Evolutionary conservation across 1,284 basidiomycete genomes (phyloP).

Genomic region (Ganoderma resinaceum): DNA sequence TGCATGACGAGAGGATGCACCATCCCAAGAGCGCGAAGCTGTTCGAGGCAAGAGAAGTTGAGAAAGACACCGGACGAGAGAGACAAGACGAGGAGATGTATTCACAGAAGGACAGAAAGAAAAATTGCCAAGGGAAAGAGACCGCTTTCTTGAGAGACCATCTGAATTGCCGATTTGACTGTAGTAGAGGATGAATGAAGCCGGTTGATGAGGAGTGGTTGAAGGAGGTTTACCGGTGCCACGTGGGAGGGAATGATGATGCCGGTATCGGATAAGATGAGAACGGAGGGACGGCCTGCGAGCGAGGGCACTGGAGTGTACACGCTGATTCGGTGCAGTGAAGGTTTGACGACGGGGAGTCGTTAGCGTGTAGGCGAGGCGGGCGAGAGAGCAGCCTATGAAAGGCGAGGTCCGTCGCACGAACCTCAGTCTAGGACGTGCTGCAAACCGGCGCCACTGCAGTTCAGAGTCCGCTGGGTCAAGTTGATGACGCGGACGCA

Average conservation of each 20-base stretch:
- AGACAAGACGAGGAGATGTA: constrained; percentile 15
- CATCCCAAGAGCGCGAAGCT: constrained; percentile 62
- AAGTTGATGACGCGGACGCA: constrained; percentile 3
- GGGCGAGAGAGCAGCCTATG: background rate
- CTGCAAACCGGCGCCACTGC: background rate
- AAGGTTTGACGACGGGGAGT: constrained; percentile 10
- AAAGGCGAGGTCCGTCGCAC: constrained; percentile 15
- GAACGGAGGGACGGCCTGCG: constrained; percentile 17
- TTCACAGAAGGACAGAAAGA: constrained; percentile 55
- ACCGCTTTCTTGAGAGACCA: constrained; percentile 27
- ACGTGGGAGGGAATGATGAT: constrained; percentile 19
- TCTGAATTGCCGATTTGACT: constrained; percentile 15
- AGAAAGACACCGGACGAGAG: constrained; percentile 10
- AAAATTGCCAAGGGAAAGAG: constrained; percentile 40
- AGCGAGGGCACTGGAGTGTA: background rate
- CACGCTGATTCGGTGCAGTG: constrained; percentile 2
- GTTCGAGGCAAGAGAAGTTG: constrained; percentile 20
- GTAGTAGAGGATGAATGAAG: background rate
- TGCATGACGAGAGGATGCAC: constrained; percentile 72
- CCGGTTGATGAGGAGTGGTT: background rate
- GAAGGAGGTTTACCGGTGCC: constrained; percentile 10
- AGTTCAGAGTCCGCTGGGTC: constrained; percentile 16
- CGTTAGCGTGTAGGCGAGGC: background rate
- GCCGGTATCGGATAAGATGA: constrained; percentile 32
- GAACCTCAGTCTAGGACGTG: constrained; percentile 1